Conservation (phyloP, 2,329 filamentous ascomycete genomes). For the Niveomyces coronatus region DNA sequence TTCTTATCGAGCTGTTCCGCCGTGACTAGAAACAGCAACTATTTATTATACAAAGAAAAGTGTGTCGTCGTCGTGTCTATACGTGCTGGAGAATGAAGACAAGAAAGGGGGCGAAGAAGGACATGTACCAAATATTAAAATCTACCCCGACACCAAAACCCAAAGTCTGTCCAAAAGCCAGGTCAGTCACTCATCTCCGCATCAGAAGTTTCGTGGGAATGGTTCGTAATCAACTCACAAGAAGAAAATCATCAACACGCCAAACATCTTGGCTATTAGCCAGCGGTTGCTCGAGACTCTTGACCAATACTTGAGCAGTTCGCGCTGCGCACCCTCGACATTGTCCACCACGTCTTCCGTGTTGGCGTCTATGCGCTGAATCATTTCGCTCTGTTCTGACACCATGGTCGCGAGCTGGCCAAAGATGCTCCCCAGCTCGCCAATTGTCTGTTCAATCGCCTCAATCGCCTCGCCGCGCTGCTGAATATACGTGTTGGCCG, state of each 20-base stretch:
- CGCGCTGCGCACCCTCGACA: constrained; percentile 89
- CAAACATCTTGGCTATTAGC: constrained; percentile 72
- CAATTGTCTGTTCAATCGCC: constrained; percentile 90
- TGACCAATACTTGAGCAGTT: constrained; percentile 94
- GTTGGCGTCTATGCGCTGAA: constrained; percentile 93
- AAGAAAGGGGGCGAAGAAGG: too few species aligned
- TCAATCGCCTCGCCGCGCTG: constrained; percentile 93
- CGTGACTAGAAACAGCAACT: too few species aligned
- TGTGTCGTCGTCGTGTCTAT: not conserved
- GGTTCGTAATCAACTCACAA: constrained; percentile 33
- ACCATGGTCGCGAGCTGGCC: constrained; percentile 95
- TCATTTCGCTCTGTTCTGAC: constrained; percentile 93
- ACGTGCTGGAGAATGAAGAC: not conserved
- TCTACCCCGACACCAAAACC: constrained; percentile 29
- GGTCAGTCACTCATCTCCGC: constrained; percentile 9
- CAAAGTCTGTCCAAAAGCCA: too few species aligned
- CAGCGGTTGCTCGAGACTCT: constrained; percentile 90
- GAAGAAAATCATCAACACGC: constrained; percentile 92
- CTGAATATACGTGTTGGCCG: constrained; percentile 80
- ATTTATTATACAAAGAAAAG: too few species aligned
- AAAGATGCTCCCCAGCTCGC: constrained; percentile 82
- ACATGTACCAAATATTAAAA: too few species aligned
- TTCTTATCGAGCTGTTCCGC: too few species aligned
- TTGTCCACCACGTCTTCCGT: constrained; percentile 98
- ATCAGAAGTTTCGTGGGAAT: constrained; percentile 1